Evolutionary conservation across 1,139 yeast species (phyloP).

Genomic region (Zygoascus sp.): DNA sequence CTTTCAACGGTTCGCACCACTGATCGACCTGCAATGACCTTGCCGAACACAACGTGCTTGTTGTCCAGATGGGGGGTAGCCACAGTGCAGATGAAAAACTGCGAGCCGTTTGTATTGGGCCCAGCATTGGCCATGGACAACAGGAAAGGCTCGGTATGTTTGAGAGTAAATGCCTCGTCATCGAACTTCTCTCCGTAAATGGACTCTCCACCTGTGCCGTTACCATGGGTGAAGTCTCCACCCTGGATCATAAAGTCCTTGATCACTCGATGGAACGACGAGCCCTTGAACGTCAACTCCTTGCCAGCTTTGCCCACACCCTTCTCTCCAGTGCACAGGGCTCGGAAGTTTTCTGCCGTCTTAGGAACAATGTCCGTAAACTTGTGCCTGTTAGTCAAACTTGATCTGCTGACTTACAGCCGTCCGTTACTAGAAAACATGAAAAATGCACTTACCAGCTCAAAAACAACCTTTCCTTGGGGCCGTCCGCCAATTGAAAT

Average conservation of each 20-base stretch:
- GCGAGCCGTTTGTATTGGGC: conserved; percentile 92
- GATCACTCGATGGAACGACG: conserved; percentile 87
- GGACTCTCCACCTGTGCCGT: conserved; percentile 93
- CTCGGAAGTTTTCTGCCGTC: conserved; percentile 90
- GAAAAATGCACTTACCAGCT: conserved; percentile 38
- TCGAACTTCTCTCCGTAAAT: conserved; percentile 96
- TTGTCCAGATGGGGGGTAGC: conserved; percentile 84
- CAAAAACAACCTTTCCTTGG: conserved; percentile 71
- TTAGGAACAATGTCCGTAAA: conserved; percentile 81
- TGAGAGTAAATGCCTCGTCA: conserved; percentile 77
- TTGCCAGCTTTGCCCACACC: conserved; percentile 62
- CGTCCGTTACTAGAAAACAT: too few relatives aligned
- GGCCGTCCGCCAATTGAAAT: conserved; percentile 60
- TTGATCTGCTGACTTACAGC: neutral
- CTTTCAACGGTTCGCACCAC: conserved; percentile 74
- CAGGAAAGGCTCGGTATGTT: conserved; percentile 80
- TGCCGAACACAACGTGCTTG: conserved; percentile 95
- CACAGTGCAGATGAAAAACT: conserved; percentile 82
- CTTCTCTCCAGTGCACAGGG: conserved; percentile 84
- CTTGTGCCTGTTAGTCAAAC: conserved; percentile 5
- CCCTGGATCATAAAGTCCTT: conserved; percentile 50
- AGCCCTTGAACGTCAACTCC: conserved; percentile 70
- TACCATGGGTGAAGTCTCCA: conserved; percentile 88
- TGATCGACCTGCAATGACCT: conserved; percentile 77
- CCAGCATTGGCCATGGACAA: conserved; percentile 97